phyloP scores from a whole-genome alignment of 495 filamentous ascomycete species.

The Darksidea phi region DNA sequence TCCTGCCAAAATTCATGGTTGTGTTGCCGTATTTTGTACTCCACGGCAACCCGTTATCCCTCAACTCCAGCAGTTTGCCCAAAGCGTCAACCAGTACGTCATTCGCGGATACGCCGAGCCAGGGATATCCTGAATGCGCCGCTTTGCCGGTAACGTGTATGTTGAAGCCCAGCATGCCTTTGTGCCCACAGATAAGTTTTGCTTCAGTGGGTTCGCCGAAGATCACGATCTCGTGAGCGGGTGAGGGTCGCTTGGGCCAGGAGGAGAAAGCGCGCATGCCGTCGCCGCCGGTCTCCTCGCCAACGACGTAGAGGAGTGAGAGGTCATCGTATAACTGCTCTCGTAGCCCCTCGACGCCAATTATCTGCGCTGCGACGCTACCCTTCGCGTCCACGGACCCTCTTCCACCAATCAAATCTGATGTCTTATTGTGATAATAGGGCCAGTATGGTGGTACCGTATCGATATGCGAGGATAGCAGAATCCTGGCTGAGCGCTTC shows the following conservation, averaged over 20 bases:
- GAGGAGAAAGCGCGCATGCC: conserved; percentile 66
- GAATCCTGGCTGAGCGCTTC: conserved; percentile 57
- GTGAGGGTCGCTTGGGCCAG: conserved; percentile 51
- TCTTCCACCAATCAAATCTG: conserved; percentile 61
- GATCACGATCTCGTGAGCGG: conserved; percentile 65
- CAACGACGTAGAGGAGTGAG: conserved; percentile 83
- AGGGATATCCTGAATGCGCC: conserved; percentile 86
- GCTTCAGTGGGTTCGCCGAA: conserved; percentile 91
- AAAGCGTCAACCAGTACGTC: conserved; percentile 70
- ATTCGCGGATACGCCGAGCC: conserved; percentile 77
- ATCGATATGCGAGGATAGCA: conserved; percentile 75
- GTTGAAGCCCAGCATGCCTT: conserved; percentile 68
- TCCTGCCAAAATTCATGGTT: conserved; percentile 77
- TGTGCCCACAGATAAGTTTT: conserved; percentile 84
- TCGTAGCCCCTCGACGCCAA: conserved; percentile 62
- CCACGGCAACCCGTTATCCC: conserved; percentile 58
- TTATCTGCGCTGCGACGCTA: conserved; percentile 73
- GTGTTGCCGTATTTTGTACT: conserved; percentile 78
- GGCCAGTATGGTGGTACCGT: conserved; percentile 71
- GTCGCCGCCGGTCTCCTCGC: conserved; percentile 76
- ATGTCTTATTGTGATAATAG: conserved; percentile 46
- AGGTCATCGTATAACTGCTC: conserved; percentile 44
- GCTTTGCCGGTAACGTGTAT: conserved; percentile 71
- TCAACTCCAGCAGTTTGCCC: conserved; percentile 57
- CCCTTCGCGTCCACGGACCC: conserved; percentile 90